Base-by-base conservation (phyloP, 345 rosid species). In the Passiflora organensis region DNA sequence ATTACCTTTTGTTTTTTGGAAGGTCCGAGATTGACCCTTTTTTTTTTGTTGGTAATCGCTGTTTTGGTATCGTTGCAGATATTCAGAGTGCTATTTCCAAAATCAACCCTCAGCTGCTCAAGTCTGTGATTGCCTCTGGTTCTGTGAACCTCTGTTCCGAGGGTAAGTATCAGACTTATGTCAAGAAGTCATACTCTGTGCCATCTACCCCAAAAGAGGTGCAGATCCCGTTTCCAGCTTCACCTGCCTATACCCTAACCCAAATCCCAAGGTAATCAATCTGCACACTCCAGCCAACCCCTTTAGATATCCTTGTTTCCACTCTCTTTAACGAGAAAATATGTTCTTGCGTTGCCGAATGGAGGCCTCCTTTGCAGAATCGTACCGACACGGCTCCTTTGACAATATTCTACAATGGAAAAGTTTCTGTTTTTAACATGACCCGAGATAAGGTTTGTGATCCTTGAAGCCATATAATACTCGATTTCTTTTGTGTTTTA, bases 321-420 rank as follows among this genome's bases (percentile, higher is more conserved):
- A 2, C 8, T 2, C 34, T 8, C 34, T 28, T 28, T 28, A 28
- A 28, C 3, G 34, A 28, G 34, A 28, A 28, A 2, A 28, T 28
- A 2, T 28, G 8, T 28, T 28, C 3, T 28, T 3, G 34, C 5
- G 34, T 28, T 28, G 34, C 34, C 34, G 8, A 2, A 25, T 28
- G 46, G 62, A 83, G 85, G 67, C 15, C 54, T 2, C 42, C 43
- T 51, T 4, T 48, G 8, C 81, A 78, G 71, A 54, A 34, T 16
- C 53, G 51, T 3, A 46, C 53, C 36, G 84, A 66, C 47, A 66
- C 82, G 0, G 78, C 80, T 58, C 95, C 99, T 6, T 48, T 93
- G 79, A 93, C 99, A 2, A 86, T 93, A n/a, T 89, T 93, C 65
- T 93, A 89, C 73, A 85, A 82, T 19, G 99, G 99, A 64, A 69